phyloP scores from a whole-genome alignment of 1,284 basidiomycete genomes.

The Austroboletus niveus region DNA sequence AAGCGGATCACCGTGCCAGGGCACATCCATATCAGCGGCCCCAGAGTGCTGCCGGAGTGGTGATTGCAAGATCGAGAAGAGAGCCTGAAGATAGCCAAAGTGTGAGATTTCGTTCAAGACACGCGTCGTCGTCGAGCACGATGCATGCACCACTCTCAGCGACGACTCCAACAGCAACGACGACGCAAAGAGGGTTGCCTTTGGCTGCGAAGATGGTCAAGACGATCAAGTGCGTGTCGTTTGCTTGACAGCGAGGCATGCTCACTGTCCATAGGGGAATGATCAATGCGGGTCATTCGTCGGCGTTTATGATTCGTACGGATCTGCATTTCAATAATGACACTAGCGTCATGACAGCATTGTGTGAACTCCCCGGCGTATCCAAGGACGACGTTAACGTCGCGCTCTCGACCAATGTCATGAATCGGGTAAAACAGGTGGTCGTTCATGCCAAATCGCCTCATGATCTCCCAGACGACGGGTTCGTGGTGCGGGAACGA shows the following conservation, averaged over 20 bases:
- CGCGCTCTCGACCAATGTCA: constrained; percentile 50
- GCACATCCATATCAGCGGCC: constrained; percentile 35
- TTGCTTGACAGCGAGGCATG: not conserved
- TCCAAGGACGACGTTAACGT: constrained; percentile 51
- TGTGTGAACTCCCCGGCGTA: constrained; percentile 65
- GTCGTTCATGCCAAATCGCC: constrained; percentile 45
- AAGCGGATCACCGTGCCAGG: constrained; percentile 20
- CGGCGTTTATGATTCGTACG: constrained; percentile 40
- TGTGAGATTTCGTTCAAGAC: constrained; percentile 29
- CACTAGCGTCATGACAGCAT: constrained; percentile 47
- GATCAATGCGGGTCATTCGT: constrained; percentile 22
- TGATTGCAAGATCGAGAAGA: constrained; percentile 24
- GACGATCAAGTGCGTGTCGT: constrained; percentile 23
- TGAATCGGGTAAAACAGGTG: constrained; percentile 57
- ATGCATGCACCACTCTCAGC: constrained; percentile 9
- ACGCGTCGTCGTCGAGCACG: constrained; percentile 7
- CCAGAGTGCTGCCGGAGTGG: constrained; percentile 28
- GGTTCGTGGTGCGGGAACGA: constrained; percentile 46
- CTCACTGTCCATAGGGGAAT: constrained; percentile 18
- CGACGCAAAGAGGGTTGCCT: constrained; percentile 5
- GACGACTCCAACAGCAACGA: not conserved
- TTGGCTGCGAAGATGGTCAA: constrained; percentile 7
- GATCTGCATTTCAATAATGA: constrained; percentile 53
- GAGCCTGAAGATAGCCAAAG: constrained; percentile 23
- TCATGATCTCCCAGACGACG: constrained; percentile 35